Base-by-base conservation (phyloP, 1,284 basidiomycete species). In the Heterobasidion parviporum region DNA sequence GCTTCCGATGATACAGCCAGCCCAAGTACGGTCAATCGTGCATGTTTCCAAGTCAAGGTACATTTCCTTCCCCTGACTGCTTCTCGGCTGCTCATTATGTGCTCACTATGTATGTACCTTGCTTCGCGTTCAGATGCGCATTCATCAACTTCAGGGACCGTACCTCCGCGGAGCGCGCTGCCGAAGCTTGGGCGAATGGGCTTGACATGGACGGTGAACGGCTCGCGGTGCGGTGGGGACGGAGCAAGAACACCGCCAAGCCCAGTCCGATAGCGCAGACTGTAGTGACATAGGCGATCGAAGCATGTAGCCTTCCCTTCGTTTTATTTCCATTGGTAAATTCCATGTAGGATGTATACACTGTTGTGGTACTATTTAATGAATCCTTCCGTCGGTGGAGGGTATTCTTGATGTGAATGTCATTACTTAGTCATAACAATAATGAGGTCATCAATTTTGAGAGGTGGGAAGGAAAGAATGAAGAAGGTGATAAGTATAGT, bases 81-180 rank as follows among this genome's bases (percentile, higher is more conserved):
- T 16, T 36, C 49, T 51, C 32, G 32, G 52, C 35, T 16, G 26
- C 26, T 26, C 26, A 26, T 20, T 12, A 43, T 18, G 26, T 54
- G 16, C 26, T 15, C 44, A 16, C 41, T 44, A 26, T 33, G 8
- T 50, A 50, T 50, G 12, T 49, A 49, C 12, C 47, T 50, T 50
- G 9, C 50, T 52, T 63, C 14, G 60, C 49, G 26, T 26, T 35
- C 70, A 92, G 93, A 71, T 98, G 94, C 71, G 96, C 96, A 0
- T 99, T 99, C 70, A 80, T 98, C 57, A 98, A 98, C 70, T 99
- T 99, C 73, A 84, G 78, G 58, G 83, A 89, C 56, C 80, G 97
- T 33, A 67, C 77, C 2, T 76, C 82, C 15, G 95, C 97, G 12
- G 97, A 99, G 69, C 72, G 75, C 8, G 94, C 92, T 0, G 95